Evolutionary conservation across 2,329 filamentous ascomycete genomes (phyloP).

Genomic region (Alternaria sp.): DNA sequence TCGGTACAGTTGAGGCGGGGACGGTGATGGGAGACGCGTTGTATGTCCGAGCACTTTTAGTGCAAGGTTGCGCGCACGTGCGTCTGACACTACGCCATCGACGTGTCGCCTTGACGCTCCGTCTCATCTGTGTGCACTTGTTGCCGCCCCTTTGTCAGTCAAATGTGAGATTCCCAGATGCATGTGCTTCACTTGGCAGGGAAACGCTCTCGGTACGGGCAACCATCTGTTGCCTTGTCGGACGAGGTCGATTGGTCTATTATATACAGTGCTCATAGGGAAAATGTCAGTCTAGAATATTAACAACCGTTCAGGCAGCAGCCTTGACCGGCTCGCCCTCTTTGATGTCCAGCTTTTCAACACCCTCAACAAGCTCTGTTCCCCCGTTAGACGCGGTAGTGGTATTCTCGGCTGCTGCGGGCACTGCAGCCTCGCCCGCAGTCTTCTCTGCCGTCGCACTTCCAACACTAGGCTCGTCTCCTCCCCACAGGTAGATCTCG

Average conservation of each 20-base stretch:
- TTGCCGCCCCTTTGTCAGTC: not conserved
- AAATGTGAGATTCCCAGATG: not conserved
- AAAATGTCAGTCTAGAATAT: not conserved
- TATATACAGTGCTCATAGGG: not conserved
- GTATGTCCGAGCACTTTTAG: constrained; percentile 19
- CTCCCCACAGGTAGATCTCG: constrained; percentile 87
- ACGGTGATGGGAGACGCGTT: constrained; percentile 25
- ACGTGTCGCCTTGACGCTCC: not conserved
- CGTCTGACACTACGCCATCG: constrained; percentile 9
- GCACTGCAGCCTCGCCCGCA: not conserved
- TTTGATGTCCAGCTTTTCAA: constrained; percentile 34
- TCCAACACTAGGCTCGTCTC: constrained; percentile 44
- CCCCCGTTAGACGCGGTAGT: constrained; percentile 3
- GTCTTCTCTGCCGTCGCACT: constrained; percentile 2
- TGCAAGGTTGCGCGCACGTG: constrained; percentile 19
- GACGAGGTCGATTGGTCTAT: not conserved
- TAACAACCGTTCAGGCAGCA: constrained; percentile 3
- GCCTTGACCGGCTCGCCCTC: constrained; percentile 25
- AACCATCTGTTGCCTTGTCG: not conserved
- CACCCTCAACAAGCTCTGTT: constrained; percentile 23
- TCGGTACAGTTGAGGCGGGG: constrained; percentile 27
- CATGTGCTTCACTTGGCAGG: not conserved
- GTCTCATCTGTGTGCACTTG: not conserved
- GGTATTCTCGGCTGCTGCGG: not conserved
- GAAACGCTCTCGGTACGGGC: not conserved